Evolutionary conservation across 2,329 filamentous ascomycete genomes (phyloP).

Genomic region (Ilyonectria sp.): DNA sequence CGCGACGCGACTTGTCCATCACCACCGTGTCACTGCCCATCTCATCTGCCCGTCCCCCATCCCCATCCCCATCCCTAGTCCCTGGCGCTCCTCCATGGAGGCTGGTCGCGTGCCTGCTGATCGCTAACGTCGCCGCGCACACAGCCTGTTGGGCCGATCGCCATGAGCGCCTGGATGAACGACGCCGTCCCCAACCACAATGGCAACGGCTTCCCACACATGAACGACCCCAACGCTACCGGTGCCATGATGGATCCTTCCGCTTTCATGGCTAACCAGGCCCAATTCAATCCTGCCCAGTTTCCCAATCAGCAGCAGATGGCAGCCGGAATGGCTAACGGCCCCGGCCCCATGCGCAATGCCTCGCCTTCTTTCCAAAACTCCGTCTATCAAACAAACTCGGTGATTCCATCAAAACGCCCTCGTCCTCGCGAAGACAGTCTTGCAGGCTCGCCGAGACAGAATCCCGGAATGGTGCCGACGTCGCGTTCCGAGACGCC

Average conservation of each 20-base stretch:
- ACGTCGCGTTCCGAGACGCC: conserved; percentile 94
- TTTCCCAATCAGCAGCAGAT: conserved; percentile 70
- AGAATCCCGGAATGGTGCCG: conserved; percentile 80
- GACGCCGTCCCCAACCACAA: conserved; percentile 79
- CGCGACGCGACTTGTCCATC: conserved; percentile 61
- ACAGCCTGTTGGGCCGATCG: conserved; percentile 63
- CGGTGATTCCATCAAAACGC: conserved; percentile 91
- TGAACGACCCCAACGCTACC: conserved; percentile 72
- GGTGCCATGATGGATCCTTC: conserved; percentile 76
- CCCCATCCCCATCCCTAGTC: conserved; percentile 58
- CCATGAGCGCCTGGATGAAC: conserved; percentile 83
- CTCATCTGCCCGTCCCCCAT: conserved; percentile 53
- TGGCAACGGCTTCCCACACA: conserved; percentile 77
- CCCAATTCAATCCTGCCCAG: conserved; percentile 73
- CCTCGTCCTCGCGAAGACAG: conserved; percentile 87
- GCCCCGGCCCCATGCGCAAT: conserved; percentile 85
- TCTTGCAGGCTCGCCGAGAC: conserved; percentile 85
- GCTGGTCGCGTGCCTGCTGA: conserved; percentile 56
- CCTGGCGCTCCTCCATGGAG: conserved; percentile 58
- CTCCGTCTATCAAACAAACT: conserved; percentile 85
- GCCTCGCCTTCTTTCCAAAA: conserved; percentile 84
- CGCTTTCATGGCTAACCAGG: conserved; percentile 72
- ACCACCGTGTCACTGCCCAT: conserved; percentile 65
- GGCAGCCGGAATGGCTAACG: conserved; percentile 79
- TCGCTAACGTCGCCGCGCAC: conserved; percentile 62